A percentile compares a stretch with the other conserved stretches of the same genome.
phyloP scores from a whole-genome alignment of 441 rosid species.

The Biscutella auriculata region DNA sequence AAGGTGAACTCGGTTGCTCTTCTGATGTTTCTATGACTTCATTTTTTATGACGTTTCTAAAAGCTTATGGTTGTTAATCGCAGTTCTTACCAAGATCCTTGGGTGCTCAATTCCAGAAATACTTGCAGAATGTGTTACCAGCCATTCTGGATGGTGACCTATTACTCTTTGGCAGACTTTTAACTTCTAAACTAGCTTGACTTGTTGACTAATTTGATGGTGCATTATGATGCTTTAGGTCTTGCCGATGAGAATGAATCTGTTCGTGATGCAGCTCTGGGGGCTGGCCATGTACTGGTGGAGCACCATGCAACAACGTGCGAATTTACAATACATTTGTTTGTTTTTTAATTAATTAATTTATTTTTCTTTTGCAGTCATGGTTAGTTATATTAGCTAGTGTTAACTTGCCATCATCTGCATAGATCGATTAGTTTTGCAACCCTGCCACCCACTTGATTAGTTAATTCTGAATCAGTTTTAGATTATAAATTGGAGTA shows the following conservation, averaged over 20 bases:
- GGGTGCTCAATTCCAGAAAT: conserved; percentile 89
- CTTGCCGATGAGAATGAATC: conserved; percentile 99
- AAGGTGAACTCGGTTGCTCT: conserved; percentile 36
- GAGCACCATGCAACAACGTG: conserved; percentile 99
- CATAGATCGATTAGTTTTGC: neutral
- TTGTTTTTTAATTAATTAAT: neutral
- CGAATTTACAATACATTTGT: conserved; percentile 8
- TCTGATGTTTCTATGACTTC: neutral
- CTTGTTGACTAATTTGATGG: conserved; percentile 7
- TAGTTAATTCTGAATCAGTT: neutral
- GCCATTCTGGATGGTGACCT: conserved; percentile 82
- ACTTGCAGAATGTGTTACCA: conserved; percentile 81
- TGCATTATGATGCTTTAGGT: conserved; percentile 34
- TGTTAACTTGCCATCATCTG: neutral
- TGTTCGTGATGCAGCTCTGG: conserved; percentile 97
- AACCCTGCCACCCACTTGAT: neutral
- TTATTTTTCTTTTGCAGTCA: neutral
- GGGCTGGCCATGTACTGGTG: conserved; percentile 97
- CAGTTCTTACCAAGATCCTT: conserved; percentile 93
- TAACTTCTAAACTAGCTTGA: conserved; percentile 1
- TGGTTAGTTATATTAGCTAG: neutral
- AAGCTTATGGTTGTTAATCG: conserved; percentile 18
- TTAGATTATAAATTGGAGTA: neutral
- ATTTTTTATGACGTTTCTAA: neutral
- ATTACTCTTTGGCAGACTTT: conserved; percentile 3